A percentile compares a stretch with the other conserved stretches of the same genome.
Conservation (phyloP, 2,329 filamentous ascomycete genomes). For the Chalara sp. region DNA sequence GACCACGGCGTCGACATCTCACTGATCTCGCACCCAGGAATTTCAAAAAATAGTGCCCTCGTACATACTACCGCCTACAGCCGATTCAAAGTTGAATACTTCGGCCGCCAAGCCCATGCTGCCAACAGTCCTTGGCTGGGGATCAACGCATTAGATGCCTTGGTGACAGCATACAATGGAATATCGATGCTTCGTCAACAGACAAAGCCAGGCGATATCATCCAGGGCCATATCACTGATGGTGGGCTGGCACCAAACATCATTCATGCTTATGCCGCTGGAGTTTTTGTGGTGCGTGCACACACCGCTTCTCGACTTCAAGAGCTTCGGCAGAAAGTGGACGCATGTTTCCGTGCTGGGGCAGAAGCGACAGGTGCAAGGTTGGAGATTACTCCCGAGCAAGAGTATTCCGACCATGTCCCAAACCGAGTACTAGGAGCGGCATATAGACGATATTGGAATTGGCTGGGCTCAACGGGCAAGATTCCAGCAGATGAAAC, state of each 20-base stretch:
- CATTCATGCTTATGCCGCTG: slow-evolving; percentile 17
- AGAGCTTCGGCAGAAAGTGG: background rate
- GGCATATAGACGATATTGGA: too few species aligned
- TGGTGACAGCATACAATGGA: slow-evolving; percentile 26
- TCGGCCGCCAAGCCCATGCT: slow-evolving; percentile 26
- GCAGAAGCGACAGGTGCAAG: background rate
- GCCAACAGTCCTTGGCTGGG: slow-evolving; percentile 29
- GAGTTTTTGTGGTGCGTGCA: background rate
- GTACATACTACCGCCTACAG: background rate
- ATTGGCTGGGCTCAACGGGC: slow-evolving; percentile 6
- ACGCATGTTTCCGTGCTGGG: background rate
- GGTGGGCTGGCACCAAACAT: slow-evolving; percentile 32
- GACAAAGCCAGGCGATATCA: slow-evolving; percentile 10
- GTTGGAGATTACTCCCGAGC: too few species aligned
- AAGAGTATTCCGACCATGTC: too few species aligned
- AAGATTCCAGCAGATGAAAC: slow-evolving; percentile 31
- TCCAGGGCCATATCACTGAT: slow-evolving; percentile 32
- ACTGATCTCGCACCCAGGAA: slow-evolving; percentile 30
- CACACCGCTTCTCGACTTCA: background rate
- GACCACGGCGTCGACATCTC: slow-evolving; percentile 18
- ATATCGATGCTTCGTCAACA: slow-evolving; percentile 25
- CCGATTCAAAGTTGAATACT: slow-evolving; percentile 10
- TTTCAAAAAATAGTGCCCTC: slow-evolving; percentile 5
- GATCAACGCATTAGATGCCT: slow-evolving; percentile 32
- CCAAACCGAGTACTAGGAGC: too few species aligned